phyloP scores from a whole-genome alignment of 768 basidiomycete species.

The Butyriboletus loyo region DNA sequence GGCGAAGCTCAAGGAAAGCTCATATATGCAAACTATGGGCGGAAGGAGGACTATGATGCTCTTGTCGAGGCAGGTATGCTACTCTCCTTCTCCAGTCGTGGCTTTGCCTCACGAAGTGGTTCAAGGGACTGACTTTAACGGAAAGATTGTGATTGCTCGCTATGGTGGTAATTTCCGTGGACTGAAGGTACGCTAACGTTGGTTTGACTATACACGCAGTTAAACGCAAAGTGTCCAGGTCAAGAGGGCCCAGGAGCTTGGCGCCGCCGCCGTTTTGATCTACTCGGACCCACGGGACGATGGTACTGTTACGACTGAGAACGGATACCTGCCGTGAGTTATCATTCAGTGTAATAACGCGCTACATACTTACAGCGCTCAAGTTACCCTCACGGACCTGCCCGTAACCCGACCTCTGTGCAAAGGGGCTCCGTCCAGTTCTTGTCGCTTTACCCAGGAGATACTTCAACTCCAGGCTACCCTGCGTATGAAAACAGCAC shows the following conservation, averaged over 20 bases:
- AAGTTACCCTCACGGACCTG: constrained; percentile 72
- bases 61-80: constrained; percentile 47
- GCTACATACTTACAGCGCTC: not conserved
- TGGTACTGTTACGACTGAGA: constrained; percentile 71
- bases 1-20: constrained; percentile 63
- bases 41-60: constrained; percentile 59
- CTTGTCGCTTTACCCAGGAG: constrained; percentile 64
- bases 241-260: constrained; percentile 84
- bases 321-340: constrained; percentile 65
- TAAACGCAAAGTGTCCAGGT: constrained; percentile 46
- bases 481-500: constrained; percentile 84
- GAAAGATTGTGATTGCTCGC: constrained; percentile 74
- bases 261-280: constrained; percentile 76
- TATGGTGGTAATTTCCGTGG: constrained; percentile 84
- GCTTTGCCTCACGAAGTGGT: not conserved
- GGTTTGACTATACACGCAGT: constrained; percentile 5
- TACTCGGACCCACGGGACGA: constrained; percentile 90
- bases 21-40: constrained; percentile 57
- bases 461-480: constrained; percentile 84
- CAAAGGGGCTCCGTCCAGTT: constrained; percentile 85
- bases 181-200: constrained; percentile 60
- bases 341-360: not conserved
- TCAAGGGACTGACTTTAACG: constrained; percentile 63
- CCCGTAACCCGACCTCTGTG: constrained; percentile 78
- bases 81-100: not conserved